These are phyloP conservation scores for Sclerotiophoma versabilis DNA, from an alignment of 2,329 filamentous ascomycete species.

Conservation along the genomic window DNA sequence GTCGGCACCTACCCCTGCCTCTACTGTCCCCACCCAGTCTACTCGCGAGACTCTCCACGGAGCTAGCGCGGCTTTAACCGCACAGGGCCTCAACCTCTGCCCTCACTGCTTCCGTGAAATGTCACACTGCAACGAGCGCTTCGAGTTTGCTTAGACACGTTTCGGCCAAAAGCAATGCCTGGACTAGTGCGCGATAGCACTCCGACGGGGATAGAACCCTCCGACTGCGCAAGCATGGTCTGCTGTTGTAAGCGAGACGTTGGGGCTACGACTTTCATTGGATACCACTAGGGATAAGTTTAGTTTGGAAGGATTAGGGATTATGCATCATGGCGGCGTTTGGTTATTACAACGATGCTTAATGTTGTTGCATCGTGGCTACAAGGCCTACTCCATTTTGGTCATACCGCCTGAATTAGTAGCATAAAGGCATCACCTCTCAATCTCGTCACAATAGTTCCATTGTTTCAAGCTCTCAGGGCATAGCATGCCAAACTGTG, in stretches of 20 bases:
- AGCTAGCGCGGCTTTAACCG: slow-evolving; percentile 28
- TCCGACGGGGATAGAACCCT: not conserved
- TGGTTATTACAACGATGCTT: not conserved
- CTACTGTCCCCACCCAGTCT: slow-evolving; percentile 20
- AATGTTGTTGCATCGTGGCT: not conserved
- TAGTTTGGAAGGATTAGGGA: not conserved
- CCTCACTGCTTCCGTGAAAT: slow-evolving; percentile 39
- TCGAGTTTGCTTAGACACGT: slow-evolving; percentile 28
- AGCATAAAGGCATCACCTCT: slow-evolving; percentile 3
- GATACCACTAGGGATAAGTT: slow-evolving; percentile 5
- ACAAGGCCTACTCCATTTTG: not conserved
- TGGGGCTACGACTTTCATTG: slow-evolving; percentile 15
- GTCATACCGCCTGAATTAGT: not conserved
- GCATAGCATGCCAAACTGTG: no score
- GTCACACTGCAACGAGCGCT: slow-evolving; percentile 36
- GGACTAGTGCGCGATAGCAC: not conserved
- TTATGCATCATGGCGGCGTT: slow-evolving; percentile 14
- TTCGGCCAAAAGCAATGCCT: not conserved
- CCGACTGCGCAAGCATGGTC: not conserved
- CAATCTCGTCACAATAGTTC: slow-evolving; percentile 2
- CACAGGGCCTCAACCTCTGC: slow-evolving; percentile 34
- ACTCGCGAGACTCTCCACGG: slow-evolving; percentile 33
- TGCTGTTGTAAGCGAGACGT: not conserved
- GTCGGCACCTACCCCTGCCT: slow-evolving; percentile 29
- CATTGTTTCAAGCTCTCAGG: no score